These are phyloP conservation scores for Phytophthora nicotianae DNA, from an alignment of 352 stramenopile species.

Conservation along the genomic window DNA sequence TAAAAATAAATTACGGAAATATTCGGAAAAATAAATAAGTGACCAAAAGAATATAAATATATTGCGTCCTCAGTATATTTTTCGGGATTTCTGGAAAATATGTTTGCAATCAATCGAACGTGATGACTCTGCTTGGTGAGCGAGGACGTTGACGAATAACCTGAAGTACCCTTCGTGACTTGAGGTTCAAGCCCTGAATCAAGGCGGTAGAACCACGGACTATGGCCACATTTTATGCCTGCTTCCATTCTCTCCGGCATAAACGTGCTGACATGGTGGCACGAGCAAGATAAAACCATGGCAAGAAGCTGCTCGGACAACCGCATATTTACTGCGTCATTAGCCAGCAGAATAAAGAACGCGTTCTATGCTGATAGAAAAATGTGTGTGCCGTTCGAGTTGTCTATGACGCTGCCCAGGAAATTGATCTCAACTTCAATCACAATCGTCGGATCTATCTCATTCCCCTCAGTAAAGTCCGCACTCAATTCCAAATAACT, in stretches of 20 bases:
- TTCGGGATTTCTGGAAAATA: no score
- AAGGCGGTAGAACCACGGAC: conserved; percentile 24
- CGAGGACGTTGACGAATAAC: conserved; percentile 20
- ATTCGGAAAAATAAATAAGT: no score
- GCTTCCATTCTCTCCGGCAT: conserved; percentile 12
- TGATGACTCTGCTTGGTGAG: conserved; percentile 15
- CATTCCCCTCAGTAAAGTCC: conserved; percentile 21
- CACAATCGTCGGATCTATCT: conserved; percentile 25
- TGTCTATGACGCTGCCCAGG: conserved; percentile 13
- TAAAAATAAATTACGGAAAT: no score
- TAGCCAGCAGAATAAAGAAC: background rate
- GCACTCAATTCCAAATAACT: background rate
- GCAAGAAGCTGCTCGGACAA: background rate
- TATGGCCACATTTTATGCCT: conserved; percentile 17
- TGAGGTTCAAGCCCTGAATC: no score
- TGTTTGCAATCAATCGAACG: conserved; percentile 15
- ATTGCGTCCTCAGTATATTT: no score
- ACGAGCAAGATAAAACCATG: background rate
- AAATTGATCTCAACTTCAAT: conserved; percentile 36
- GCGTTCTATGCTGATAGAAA: no score
- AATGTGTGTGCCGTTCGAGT: conserved; percentile 12
- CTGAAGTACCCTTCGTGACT: conserved; percentile 24
- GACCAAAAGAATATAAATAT: no score
- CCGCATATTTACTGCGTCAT: background rate
- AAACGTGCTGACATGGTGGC: conserved; percentile 11